A percentile compares a stretch with the other conserved stretches of the same genome.
Evolutionary conservation across 768 basidiomycete genomes (phyloP).

Genomic region (Lactarius evosmus): DNA sequence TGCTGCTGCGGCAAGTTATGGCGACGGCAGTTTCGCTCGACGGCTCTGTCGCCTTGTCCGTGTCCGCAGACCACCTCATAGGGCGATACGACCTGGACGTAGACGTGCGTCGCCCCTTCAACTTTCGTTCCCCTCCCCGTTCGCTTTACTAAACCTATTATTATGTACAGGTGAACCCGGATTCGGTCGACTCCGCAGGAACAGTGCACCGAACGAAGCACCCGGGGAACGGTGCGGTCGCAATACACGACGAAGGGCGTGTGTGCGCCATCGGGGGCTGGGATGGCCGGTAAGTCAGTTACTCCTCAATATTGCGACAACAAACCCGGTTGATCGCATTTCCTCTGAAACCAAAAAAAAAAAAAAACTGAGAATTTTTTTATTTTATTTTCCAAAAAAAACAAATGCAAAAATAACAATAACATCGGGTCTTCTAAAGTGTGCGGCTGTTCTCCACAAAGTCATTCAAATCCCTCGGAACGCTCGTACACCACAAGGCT

Average conservation of each 20-base stretch:
- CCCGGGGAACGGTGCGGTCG: conserved; percentile 75
- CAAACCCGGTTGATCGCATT: not conserved
- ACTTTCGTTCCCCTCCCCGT: too few relatives aligned
- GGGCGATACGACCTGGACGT: conserved; percentile 62
- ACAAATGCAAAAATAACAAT: not conserved
- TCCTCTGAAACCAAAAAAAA: not conserved
- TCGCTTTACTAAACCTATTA: not conserved
- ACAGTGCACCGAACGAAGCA: conserved; percentile 60
- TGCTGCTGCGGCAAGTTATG: conserved; percentile 61
- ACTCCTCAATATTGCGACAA: too few relatives aligned
- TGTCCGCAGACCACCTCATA: conserved; percentile 81
- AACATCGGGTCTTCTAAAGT: conserved; percentile 38
- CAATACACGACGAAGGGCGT: conserved; percentile 68
- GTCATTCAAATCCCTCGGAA: conserved; percentile 78
- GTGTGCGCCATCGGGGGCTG: conserved; percentile 90
- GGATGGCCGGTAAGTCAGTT: conserved; percentile 76
- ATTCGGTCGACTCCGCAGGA: conserved; percentile 30
- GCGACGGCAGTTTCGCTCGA: conserved; percentile 69
- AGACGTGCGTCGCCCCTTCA: conserved; percentile 37
- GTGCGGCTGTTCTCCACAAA: conserved; percentile 81
- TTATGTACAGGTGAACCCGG: conserved; percentile 18
- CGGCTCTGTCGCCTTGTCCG: conserved; percentile 62
- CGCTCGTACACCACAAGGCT: conserved; percentile 76
- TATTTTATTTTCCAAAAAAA: not conserved
- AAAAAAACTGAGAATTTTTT: not conserved